Evolutionary conservation across 768 basidiomycete genomes (phyloP).

Genomic region (Macrolepiota dolichaula): DNA sequence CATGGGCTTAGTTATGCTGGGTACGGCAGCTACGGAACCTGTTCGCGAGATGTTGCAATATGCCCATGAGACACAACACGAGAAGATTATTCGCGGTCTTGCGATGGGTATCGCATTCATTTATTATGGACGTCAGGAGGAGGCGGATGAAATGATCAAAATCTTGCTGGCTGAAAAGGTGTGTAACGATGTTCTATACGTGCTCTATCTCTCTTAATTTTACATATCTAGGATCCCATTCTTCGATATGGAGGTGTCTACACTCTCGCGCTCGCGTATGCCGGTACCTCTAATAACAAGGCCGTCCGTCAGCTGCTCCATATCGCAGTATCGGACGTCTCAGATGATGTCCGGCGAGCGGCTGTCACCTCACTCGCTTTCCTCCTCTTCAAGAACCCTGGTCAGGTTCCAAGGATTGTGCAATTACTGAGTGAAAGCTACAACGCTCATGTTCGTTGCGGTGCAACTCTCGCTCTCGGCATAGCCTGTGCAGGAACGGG

Average conservation of each 20-base stretch:
- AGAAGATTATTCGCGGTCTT: constrained; percentile 97
- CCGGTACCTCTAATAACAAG: constrained; percentile 92
- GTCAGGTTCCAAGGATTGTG: constrained; percentile 94
- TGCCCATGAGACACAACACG: constrained; percentile 96
- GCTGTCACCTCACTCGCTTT: constrained; percentile 96
- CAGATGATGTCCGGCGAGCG: constrained; percentile 94
- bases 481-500: constrained; percentile 98
- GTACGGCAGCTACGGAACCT: constrained; percentile 76
- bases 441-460: constrained; percentile 97
- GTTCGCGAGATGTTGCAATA: constrained; percentile 96
- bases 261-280: constrained; percentile 93
- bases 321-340: constrained; percentile 97
- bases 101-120: constrained; percentile 92
- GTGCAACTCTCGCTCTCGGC: constrained; percentile 93
- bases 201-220: neutral
- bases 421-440: constrained; percentile 97
- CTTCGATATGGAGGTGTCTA: constrained; percentile 97
- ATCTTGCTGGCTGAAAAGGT: constrained; percentile 85
- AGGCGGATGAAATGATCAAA: constrained; percentile 83
- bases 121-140: constrained; percentile 89
- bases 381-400: constrained; percentile 94
- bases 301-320: constrained; percentile 91
- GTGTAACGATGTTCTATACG: constrained; percentile 5
- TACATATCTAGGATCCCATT: constrained; percentile 76
- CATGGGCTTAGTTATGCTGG: constrained; percentile 98